Evolutionary conservation across 192 early-diverging fungal species (phyloP), one percentile per base, ranked within the genome.

Genomic region (Globomyces pollinis-pini): DNA sequence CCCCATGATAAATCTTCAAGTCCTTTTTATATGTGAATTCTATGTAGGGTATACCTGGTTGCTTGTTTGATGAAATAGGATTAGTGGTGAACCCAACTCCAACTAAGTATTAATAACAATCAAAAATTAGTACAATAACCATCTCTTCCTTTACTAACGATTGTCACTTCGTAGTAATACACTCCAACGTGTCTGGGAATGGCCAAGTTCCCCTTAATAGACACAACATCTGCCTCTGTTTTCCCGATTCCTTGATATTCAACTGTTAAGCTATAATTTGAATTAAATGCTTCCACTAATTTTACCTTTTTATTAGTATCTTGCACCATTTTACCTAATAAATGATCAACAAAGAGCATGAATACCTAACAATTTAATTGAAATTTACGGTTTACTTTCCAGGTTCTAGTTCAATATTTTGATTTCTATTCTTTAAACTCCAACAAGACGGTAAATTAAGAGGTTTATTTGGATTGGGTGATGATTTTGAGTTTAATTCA

Each of bases 111-210:
- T n/a, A n/a, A n/a, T n/a, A n/a, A n/a, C n/a, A n/a, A n/a, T n/a
- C n/a, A n/a, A n/a, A n/a, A n/a, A n/a, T n/a, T n/a, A 6, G 91
- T 93, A 65, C 98, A 94, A 55, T 85, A 79, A 42, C 94, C 96
- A 63, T 89, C 80, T 30, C 83, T 67, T 29, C 94, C 96, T 68
- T 94, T 92, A 67, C 76, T 84, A 32, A 90, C 76, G 57, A 99
- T 77, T 4, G 72, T 50, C 8, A 92, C 78, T 64, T 99, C 96
- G 63, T 77, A 99, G 69, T 99, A 99, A 60, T 87, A 99, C 5
- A 96, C 71, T 13, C 91, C 92, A 59, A 85, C 84, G 50, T 90
- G 85, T 7, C 83, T 69, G 24, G 91, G 91, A 18, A 98, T 92
- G 23, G 89, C 78, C 28, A 72, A 56, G 72, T 96, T 91, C 11